These are phyloP conservation scores for Cryphonectria radicalis DNA, from an alignment of 2,329 filamentous ascomycete species.

Conservation along the genomic window DNA sequence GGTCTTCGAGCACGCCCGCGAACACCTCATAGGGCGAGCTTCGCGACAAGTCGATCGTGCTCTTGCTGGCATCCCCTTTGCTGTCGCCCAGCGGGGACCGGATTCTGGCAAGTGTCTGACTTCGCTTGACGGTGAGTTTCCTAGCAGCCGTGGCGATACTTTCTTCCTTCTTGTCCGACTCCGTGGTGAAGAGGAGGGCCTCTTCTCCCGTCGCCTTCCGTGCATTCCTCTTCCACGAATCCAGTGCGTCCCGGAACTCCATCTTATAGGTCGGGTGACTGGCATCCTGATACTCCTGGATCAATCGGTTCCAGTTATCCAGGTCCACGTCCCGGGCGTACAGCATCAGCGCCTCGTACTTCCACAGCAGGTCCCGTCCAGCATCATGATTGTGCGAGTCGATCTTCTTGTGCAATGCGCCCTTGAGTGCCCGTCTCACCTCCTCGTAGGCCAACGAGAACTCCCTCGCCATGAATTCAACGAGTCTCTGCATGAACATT, in stretches of 20 bases:
- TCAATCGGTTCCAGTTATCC: conserved; percentile 77
- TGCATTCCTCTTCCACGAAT: conserved; percentile 79
- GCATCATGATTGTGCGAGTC: conserved; percentile 73
- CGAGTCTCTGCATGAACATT: conserved; percentile 77
- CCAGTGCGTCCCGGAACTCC: conserved; percentile 78
- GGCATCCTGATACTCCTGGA: conserved; percentile 80
- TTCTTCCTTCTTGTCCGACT: conserved; percentile 83
- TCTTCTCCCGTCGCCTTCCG: conserved; percentile 79
- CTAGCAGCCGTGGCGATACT: conserved; percentile 74
- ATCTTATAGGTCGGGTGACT: conserved; percentile 77
- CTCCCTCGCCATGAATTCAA: conserved; percentile 79
- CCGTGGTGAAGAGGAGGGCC: conserved; percentile 84
- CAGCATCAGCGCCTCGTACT: conserved; percentile 83
- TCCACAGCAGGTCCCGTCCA: conserved; percentile 78
- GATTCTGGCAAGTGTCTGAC: conserved; percentile 81
- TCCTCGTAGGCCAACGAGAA: conserved; percentile 78
- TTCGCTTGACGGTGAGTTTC: conserved; percentile 92
- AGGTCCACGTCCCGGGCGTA: conserved; percentile 86
- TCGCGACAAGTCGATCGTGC: conserved; percentile 49
- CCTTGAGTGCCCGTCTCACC: conserved; percentile 67
- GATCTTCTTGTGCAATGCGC: conserved; percentile 66
- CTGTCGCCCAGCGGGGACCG: conserved; percentile 71
- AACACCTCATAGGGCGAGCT: conserved; percentile 83
- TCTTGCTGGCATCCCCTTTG: conserved; percentile 55
- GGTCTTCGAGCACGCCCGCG: conserved; percentile 76